Evolutionary conservation across 2,329 filamentous ascomycete species (phyloP).

Genomic region (Diplodia scrobiculata): DNA sequence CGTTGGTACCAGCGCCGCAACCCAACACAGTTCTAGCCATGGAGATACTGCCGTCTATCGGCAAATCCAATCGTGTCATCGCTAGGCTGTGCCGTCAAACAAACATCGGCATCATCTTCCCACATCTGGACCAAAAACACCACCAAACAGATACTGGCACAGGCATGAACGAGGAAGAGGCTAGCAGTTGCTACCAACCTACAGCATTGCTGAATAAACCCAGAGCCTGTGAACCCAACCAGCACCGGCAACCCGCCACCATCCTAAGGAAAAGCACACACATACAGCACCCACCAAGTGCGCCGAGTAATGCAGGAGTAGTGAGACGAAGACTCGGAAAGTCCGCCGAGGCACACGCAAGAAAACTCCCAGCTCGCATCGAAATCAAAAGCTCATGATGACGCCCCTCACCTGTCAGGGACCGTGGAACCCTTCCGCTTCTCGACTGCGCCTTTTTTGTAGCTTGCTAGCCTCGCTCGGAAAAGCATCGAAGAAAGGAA

Average conservation of each 20-base stretch:
- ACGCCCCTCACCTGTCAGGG: neutral
- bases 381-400: conserved; percentile 19
- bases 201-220: conserved; percentile 23
- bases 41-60: neutral
- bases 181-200: conserved; percentile 18
- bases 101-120: neutral
- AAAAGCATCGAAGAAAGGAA: conserved; percentile 12
- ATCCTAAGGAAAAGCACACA: conserved; percentile 22
- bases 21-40: too few relatives aligned
- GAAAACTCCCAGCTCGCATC: conserved; percentile 28
- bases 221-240: conserved; percentile 16
- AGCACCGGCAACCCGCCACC: conserved; percentile 23
- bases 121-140: neutral
- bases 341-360: conserved; percentile 24
- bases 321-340: conserved; percentile 25
- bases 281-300: conserved; percentile 22
- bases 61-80: neutral
- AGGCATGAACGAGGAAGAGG: conserved; percentile 5
- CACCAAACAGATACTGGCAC: neutral
- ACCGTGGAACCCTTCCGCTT: neutral
- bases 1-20: neutral
- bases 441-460: conserved; percentile 20
- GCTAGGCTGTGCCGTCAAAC: neutral
- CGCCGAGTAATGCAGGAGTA: conserved; percentile 29
- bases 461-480: conserved; percentile 17